Percentiles rank a stretch among this genome's conserved stretches.
Evolutionary conservation across 1,139 yeast genomes (phyloP).

Genomic region (Kodamaea sp.): DNA sequence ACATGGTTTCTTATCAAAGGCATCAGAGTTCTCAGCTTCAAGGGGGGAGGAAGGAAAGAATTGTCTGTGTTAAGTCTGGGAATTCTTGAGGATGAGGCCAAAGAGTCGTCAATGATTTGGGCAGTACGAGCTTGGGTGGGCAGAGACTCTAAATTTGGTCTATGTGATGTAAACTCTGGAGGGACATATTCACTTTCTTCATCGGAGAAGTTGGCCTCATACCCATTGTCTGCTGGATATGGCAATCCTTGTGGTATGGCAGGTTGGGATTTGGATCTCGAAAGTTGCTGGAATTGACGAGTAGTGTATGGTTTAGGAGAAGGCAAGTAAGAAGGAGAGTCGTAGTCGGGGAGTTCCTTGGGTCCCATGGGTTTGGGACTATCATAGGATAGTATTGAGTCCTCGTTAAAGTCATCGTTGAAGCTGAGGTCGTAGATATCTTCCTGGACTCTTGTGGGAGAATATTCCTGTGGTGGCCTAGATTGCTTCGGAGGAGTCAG

Average conservation of each 20-base stretch:
- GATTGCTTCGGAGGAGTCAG: no score
- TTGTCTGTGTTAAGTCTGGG: slow-evolving; percentile 7
- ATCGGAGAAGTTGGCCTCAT: background rate
- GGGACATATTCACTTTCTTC: slow-evolving; percentile 4
- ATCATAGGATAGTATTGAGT: slow-evolving; percentile 14
- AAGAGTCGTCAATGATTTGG: slow-evolving; percentile 12
- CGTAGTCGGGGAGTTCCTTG: slow-evolving; percentile 38
- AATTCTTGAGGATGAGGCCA: slow-evolving; percentile 8
- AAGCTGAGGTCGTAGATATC: background rate
- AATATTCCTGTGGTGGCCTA: no score
- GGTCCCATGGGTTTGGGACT: slow-evolving; percentile 50
- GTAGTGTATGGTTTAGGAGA: slow-evolving; percentile 3
- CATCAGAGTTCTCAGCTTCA: slow-evolving; percentile 9
- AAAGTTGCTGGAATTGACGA: slow-evolving; percentile 16
- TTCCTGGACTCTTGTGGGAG: no score
- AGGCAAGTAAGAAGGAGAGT: slow-evolving; percentile 4
- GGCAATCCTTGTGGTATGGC: slow-evolving; percentile 5
- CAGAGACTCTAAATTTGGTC: background rate
- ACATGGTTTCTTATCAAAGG: slow-evolving; percentile 2
- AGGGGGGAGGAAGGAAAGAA: slow-evolving; percentile 2
- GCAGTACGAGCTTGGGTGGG: slow-evolving; percentile 4
- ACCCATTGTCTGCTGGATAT: slow-evolving; percentile 10
- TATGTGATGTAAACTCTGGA: no score
- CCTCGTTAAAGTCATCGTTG: slow-evolving; percentile 7
- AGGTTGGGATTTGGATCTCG: slow-evolving; percentile 12